A percentile compares a stretch with the other conserved stretches of the same genome.
These are phyloP conservation scores for Penstemon eatonii DNA, from an alignment of 257 asterid genomes.

Conservation along the genomic window DNA sequence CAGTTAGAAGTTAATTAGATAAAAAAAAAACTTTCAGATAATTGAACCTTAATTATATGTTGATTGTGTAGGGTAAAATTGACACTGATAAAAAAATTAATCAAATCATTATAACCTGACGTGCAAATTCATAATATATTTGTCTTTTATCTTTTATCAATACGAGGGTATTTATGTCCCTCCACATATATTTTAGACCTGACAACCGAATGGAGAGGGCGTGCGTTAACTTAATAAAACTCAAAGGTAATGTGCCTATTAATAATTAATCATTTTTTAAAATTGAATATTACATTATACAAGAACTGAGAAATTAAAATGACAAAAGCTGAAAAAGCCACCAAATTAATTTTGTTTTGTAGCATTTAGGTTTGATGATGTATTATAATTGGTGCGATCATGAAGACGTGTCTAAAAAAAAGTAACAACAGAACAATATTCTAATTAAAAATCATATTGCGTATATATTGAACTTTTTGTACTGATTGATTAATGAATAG, in stretches of 20 bases:
- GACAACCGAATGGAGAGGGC: too few species aligned
- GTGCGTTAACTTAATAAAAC: too few species aligned
- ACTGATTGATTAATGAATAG: neutral
- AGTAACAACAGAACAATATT: constrained; percentile 7
- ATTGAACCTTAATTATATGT: constrained; percentile 21
- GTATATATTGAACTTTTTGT: neutral
- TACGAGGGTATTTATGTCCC: too few species aligned
- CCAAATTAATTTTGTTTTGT: constrained; percentile 27
- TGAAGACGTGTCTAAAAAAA: constrained; percentile 37
- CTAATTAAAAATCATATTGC: neutral
- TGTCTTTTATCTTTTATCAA: neutral
- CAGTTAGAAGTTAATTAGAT: neutral
- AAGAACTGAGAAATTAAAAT: neutral
- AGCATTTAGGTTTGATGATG: constrained; percentile 19
- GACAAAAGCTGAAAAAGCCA: constrained; percentile 20
- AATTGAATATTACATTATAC: too few species aligned
- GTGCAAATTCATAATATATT: too few species aligned
- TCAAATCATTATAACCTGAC: neutral
- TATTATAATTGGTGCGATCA: constrained; percentile 5
- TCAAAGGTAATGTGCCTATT: too few species aligned
- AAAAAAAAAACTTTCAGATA: constrained; percentile 4
- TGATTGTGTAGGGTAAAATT: constrained; percentile 9
- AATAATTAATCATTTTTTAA: neutral
- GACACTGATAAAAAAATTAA: neutral
- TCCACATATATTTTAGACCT: too few species aligned